Conservation (phyloP, 306 rosid genomes). For the Malus domestica region DNA sequence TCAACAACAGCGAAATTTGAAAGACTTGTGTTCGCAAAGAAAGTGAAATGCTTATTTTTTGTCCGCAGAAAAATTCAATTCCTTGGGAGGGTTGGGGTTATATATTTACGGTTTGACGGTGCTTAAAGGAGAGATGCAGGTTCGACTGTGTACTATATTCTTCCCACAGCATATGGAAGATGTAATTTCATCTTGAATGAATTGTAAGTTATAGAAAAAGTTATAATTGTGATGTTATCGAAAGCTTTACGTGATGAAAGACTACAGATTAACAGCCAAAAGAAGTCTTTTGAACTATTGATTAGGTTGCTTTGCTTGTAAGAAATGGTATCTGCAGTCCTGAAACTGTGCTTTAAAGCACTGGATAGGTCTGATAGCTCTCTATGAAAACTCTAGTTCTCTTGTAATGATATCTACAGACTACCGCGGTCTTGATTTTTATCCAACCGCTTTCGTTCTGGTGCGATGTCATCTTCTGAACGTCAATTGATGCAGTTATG, state of each 20-base stretch:
- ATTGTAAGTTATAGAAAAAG: slow-evolving; percentile 22
- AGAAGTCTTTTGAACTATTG: neutral
- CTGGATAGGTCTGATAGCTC: neutral
- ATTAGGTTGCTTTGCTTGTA: neutral
- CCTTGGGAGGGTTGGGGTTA: neutral
- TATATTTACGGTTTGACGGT: slow-evolving; percentile 8
- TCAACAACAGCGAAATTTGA: slow-evolving; percentile 38
- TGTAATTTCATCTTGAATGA: slow-evolving; percentile 14
- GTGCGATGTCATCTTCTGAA: neutral
- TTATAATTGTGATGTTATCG: neutral
- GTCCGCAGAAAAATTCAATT: slow-evolving; percentile 1
- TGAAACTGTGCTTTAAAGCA: neutral
- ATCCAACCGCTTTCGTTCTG: neutral
- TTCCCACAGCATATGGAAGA: slow-evolving; percentile 12
- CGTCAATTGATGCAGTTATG: neutral
- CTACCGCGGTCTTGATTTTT: neutral
- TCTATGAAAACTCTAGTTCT: neutral
- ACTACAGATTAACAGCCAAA: neutral
- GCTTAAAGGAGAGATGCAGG: slow-evolving; percentile 10
- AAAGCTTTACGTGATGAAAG: neutral
- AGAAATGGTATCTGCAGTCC: neutral
- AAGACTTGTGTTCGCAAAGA: slow-evolving; percentile 39
- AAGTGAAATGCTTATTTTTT: slow-evolving; percentile 17
- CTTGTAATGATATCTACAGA: neutral
- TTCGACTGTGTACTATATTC: slow-evolving; percentile 26